Conservation (phyloP, 257 asterid genomes). For the Mitragyna speciosa region DNA sequence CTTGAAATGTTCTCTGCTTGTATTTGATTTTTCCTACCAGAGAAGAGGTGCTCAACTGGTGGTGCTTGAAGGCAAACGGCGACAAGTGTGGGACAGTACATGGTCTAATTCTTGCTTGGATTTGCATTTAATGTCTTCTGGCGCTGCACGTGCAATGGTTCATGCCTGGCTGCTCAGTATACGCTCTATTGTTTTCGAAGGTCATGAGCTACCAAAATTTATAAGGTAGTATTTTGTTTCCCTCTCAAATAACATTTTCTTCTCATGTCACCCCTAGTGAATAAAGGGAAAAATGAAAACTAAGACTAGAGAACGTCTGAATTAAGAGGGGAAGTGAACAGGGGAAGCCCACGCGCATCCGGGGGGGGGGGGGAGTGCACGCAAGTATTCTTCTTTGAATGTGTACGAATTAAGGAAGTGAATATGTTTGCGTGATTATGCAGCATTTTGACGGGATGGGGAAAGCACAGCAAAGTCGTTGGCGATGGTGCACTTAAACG, state of each 20-base stretch:
- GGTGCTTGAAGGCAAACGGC: slow-evolving; percentile 79
- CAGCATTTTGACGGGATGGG: slow-evolving; percentile 99
- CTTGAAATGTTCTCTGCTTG: neutral
- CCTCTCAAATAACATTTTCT: neutral
- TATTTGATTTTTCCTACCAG: slow-evolving; percentile 31
- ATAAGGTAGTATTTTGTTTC: slow-evolving; percentile 51
- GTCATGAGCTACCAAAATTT: slow-evolving; percentile 78
- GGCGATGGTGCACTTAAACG: slow-evolving; percentile 86
- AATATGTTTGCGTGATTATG: neutral
- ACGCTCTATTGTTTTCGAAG: slow-evolving; percentile 69
- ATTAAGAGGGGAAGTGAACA: neutral
- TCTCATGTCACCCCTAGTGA: no score
- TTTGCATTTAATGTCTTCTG: slow-evolving; percentile 93
- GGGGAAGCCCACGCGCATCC: no score
- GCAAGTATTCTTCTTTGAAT: neutral
- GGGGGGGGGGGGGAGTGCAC: neutral
- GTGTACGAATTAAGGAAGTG: neutral
- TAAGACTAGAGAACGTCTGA: neutral
- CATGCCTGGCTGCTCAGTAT: slow-evolving; percentile 88
- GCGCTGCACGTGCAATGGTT: slow-evolving; percentile 96
- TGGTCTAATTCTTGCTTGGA: slow-evolving; percentile 85
- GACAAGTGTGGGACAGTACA: slow-evolving; percentile 83
- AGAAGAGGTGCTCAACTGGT: slow-evolving; percentile 89
- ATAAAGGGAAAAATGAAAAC: neutral
- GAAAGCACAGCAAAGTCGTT: slow-evolving; percentile 93